phyloP scores from a whole-genome alignment of 2,329 filamentous ascomycete genomes.

The Penicillium hesseltinei region DNA sequence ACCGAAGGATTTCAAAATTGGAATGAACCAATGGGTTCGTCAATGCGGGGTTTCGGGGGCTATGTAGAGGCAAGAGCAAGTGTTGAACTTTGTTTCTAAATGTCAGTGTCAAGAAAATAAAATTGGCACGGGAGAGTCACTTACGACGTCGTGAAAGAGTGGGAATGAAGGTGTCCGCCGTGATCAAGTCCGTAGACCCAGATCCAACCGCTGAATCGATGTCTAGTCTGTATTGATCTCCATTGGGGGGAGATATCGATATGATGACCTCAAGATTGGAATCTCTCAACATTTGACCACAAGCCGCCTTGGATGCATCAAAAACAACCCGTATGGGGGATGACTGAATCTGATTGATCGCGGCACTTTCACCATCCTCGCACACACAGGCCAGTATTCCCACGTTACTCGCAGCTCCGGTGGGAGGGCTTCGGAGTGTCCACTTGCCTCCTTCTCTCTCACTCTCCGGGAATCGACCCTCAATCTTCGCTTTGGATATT shows the following conservation, averaged over 20 bases:
- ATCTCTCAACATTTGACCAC: slow-evolving; percentile 30
- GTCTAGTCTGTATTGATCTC: slow-evolving; percentile 57
- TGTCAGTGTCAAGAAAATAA: slow-evolving; percentile 5
- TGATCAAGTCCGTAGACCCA: slow-evolving; percentile 71
- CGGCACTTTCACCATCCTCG: slow-evolving; percentile 42
- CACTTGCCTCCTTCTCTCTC: slow-evolving; percentile 79
- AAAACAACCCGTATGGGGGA: slow-evolving; percentile 40
- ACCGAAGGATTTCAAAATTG: slow-evolving; percentile 73
- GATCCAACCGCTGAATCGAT: slow-evolving; percentile 66
- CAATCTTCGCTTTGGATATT: slow-evolving; percentile 78
- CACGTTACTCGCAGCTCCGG: slow-evolving; percentile 57
- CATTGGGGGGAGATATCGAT: slow-evolving; percentile 69
- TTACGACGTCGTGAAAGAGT: slow-evolving; percentile 72
- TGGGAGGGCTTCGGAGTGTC: slow-evolving; percentile 68
- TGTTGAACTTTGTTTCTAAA: slow-evolving; percentile 59
- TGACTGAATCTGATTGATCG: slow-evolving; percentile 51
- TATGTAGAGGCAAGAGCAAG: slow-evolving; percentile 68
- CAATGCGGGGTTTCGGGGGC: slow-evolving; percentile 50
- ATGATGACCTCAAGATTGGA: slow-evolving; percentile 50
- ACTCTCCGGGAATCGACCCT: slow-evolving; percentile 77
- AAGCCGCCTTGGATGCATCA: slow-evolving; percentile 32
- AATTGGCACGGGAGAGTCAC: slow-evolving; percentile 28
- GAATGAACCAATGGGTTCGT: slow-evolving; percentile 69
- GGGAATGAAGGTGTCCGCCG: slow-evolving; percentile 68
- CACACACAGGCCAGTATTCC: slow-evolving; percentile 50